A percentile compares a stretch with the other conserved stretches of the same genome.
Conservation (phyloP, 139 green algal genomes). For the Pedinophyceae sp. region DNA sequence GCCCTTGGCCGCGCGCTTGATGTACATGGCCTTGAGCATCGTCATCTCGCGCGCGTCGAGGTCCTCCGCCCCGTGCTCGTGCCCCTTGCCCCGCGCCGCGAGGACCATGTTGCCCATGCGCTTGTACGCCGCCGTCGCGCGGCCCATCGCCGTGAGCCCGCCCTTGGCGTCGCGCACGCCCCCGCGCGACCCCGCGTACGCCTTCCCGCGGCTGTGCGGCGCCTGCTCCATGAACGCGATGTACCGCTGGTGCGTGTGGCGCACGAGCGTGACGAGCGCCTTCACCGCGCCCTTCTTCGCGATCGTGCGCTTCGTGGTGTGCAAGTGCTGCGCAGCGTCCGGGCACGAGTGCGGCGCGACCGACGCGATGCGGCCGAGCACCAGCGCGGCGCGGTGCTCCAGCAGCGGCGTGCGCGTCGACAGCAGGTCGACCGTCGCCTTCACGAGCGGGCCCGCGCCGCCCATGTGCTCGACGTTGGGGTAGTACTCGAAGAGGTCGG, state of each 20-base stretch:
- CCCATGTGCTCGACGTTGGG: slow-evolving; percentile 14
- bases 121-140: no score
- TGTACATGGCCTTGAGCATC: background rate
- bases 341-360: slow-evolving; percentile 22
- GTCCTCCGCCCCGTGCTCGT: background rate
- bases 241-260: slow-evolving; percentile 11
- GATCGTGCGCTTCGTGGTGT: slow-evolving; percentile 27
- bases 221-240: no score
- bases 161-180: no score
- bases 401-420: slow-evolving; percentile 27
- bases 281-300: slow-evolving; percentile 28
- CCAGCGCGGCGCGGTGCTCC: slow-evolving; percentile 39
- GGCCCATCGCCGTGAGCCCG: no score
- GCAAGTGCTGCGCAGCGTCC: slow-evolving; percentile 13
- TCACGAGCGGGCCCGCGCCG: background rate
- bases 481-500: slow-evolving; percentile 35
- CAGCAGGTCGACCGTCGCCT: slow-evolving; percentile 22
- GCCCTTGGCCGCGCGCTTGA: background rate
- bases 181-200: no score
- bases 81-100: no score
- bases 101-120: no score
- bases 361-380: slow-evolving; percentile 30
- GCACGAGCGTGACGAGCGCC: slow-evolving; percentile 33
- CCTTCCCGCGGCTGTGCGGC: no score
- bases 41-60: background rate